Evolutionary conservation across 805 yeast species (phyloP), one percentile per base, ranked within the genome.

Genomic region (Wickerhamiella kazuoi): DNA sequence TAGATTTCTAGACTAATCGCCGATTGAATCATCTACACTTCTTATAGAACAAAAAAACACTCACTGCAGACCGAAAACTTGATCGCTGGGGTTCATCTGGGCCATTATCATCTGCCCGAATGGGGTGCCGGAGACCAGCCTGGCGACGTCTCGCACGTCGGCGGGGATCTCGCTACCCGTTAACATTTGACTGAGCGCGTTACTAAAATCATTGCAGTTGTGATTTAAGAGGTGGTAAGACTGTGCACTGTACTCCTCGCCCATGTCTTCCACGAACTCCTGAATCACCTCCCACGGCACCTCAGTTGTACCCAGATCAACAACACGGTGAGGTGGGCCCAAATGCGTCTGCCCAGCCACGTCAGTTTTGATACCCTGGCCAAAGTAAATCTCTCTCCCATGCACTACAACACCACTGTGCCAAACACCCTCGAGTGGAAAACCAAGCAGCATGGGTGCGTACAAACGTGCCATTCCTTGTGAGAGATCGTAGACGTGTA

Each of bases 181-280:
- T 42, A 74, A 54, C 44, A 76, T 75, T 48, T 74, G 73, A 32
- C 71, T 49, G 41, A 71, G 50, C 34, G 67, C 73, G 46, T 74
- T 68, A 16, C 77, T 64, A 56, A 76, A 75, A 55, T 77, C 76
- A 55, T 76, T 76, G 55, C 83, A 76, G 50, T 76, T 76, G 54
- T 75, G 75, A 39, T 65, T 64, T 42, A 76, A 72, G 42, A 76
- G 53, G 46, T 73, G 72, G 56, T 76, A 76, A 30, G 55, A 60
- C 7, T 59, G 60, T 7, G 72, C 67, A 14, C 61, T 52, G 47
- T 64, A 74, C 42, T 64, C 68, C 9, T 61, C 61, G 23, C 35
- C 38, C 21, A 74, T 53, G 34, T 74, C 78, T 3, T 59, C 61
- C 21, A 76, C 46, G 49, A 64, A 76, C 36, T 72, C 80, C 29